These are phyloP conservation scores for Haplosporangium sp. DNA, from an alignment of 371 early-diverging fungal genomes.

Conservation along the genomic window DNA sequence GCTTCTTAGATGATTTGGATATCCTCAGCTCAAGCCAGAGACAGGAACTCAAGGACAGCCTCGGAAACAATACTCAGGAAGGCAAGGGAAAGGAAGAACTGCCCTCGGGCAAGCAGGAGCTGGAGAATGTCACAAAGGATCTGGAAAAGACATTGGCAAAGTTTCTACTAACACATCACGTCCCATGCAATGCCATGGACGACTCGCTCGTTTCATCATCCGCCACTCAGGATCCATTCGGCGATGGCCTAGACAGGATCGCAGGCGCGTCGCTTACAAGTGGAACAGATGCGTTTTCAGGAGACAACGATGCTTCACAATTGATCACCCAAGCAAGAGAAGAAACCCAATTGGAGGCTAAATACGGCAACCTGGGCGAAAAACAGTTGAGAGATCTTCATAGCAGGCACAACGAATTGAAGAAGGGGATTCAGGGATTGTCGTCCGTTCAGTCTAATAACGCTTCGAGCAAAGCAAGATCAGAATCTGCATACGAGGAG, in stretches of 20 bases:
- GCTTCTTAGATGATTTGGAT: conserved; percentile 32
- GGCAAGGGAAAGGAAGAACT: neutral
- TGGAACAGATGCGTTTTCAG: neutral
- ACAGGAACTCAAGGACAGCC: conserved; percentile 11
- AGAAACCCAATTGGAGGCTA: conserved; percentile 58
- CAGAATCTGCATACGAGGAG: neutral
- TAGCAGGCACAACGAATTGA: conserved; percentile 55
- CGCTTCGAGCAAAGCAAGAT: conserved; percentile 6
- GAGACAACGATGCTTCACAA: conserved; percentile 34
- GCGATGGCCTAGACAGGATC: conserved; percentile 27
- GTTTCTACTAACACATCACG: conserved; percentile 29
- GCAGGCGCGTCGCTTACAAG: conserved; percentile 13
- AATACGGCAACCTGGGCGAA: conserved; percentile 55
- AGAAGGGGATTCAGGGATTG: conserved; percentile 31
- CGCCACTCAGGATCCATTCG: conserved; percentile 13
- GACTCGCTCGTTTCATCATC: neutral
- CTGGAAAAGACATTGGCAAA: conserved; percentile 41
- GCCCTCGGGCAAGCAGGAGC: conserved; percentile 14
- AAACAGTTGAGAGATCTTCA: conserved; percentile 56
- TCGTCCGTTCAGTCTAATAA: conserved; percentile 21
- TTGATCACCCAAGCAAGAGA: conserved; percentile 57
- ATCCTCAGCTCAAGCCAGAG: conserved; percentile 8
- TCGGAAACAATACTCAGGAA: neutral
- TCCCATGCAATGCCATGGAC: neutral
- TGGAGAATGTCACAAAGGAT: conserved; percentile 22